Evolutionary conservation across 306 rosid species (phyloP).

Genomic region (Oemleria cerasiformis): DNA sequence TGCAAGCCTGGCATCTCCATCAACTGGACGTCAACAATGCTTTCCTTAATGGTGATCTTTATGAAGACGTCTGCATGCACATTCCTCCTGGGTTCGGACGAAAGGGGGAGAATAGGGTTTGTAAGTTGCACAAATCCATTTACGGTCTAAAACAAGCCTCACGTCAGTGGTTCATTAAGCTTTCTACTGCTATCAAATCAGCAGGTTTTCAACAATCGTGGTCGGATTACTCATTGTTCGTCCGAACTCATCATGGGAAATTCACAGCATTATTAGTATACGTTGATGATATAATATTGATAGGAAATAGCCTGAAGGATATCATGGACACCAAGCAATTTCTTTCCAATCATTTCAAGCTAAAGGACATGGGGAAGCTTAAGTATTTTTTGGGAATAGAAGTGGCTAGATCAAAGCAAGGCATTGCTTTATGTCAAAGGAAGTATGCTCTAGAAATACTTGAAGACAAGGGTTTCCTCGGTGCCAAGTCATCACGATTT

Average conservation of each 20-base stretch:
- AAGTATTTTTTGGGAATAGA: not conserved
- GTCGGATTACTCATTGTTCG: not conserved
- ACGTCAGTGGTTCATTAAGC: not conserved
- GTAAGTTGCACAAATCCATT: too few relatives aligned
- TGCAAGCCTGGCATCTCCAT: too few relatives aligned
- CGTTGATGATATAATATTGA: not conserved
- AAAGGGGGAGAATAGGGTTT: too few relatives aligned
- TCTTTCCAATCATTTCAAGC: not conserved
- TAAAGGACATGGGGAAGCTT: not conserved
- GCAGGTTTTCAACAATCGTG: not conserved
- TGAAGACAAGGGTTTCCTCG: not conserved
- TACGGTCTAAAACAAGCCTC: not conserved
- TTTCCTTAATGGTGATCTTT: too few relatives aligned
- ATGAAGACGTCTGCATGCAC: too few relatives aligned
- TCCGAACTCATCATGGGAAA: not conserved
- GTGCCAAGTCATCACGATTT: not conserved
- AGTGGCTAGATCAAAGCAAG: not conserved
- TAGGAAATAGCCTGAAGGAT: too few relatives aligned
- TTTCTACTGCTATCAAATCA: not conserved
- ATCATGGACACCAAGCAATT: not conserved
- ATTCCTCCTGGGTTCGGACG: too few relatives aligned
- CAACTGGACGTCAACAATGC: too few relatives aligned
- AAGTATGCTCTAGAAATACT: not conserved
- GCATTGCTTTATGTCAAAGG: not conserved
- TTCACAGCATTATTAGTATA: not conserved